phyloP scores from a whole-genome alignment of 352 stramenopile species.

The Lagenidium giganteum region DNA sequence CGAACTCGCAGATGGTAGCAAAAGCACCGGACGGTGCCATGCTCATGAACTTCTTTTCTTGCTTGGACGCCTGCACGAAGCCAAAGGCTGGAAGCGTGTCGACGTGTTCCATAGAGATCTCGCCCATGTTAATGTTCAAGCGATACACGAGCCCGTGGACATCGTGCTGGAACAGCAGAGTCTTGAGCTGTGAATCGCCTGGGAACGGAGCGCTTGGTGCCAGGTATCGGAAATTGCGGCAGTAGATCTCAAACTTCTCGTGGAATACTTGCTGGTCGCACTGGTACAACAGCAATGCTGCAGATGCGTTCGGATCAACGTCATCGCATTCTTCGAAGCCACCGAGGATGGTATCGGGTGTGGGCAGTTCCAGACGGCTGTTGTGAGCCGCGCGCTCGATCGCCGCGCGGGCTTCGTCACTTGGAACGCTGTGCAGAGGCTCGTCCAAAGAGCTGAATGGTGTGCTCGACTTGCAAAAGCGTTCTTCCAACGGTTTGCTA shows the following conservation, averaged over 20 bases:
- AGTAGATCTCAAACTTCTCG: conserved; percentile 59
- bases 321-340: conserved; percentile 81
- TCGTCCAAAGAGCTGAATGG: conserved; percentile 70
- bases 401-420: conserved; percentile 17
- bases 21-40: conserved; percentile 44
- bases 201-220: conserved; percentile 22
- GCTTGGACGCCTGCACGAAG: conserved; percentile 84
- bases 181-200: conserved; percentile 1
- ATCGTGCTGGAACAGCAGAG: conserved; percentile 78
- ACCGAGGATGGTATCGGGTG: conserved; percentile 69
- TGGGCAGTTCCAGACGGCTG: conserved; percentile 50
- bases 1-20: conserved; percentile 74
- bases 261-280: conserved; percentile 27
- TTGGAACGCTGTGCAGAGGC: conserved; percentile 33
- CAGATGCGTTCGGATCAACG: conserved; percentile 67
- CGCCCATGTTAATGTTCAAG: no score
- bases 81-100: conserved; percentile 69
- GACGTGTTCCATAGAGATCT: no score
- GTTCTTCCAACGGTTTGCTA: conserved; percentile 43
- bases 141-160: conserved; percentile 72
- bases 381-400: conserved; percentile 12
- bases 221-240: conserved; percentile 60
- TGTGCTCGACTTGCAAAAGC: conserved; percentile 79
- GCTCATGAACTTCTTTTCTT: conserved; percentile 82
- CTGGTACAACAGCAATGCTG: conserved; percentile 42